phyloP scores from a whole-genome alignment of 257 asterid genomes.

The Salvia miltiorrhiza region DNA sequence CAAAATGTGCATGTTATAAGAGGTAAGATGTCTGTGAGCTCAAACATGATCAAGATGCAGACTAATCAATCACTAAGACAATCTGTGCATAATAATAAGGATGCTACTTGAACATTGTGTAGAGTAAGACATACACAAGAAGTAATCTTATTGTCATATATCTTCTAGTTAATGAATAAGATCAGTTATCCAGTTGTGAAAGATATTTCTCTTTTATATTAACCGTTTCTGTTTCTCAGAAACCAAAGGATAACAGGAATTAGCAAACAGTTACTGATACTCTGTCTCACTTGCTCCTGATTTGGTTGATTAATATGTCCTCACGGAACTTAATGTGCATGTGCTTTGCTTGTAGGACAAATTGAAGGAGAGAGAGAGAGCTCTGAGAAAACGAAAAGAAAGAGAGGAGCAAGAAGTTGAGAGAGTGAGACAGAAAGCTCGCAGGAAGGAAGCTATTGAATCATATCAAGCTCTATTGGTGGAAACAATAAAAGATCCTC shows the following conservation, averaged over 20 bases:
- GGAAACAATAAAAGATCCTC: conserved; percentile 93
- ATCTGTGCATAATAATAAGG: too few species aligned
- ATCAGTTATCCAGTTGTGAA: background rate
- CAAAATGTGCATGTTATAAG: too few species aligned
- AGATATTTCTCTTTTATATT: background rate
- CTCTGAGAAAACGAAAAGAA: conserved; percentile 85
- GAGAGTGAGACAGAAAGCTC: conserved; percentile 91
- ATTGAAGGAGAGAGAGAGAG: conserved; percentile 88
- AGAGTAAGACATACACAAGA: too few species aligned
- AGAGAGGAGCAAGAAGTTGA: conserved; percentile 99
- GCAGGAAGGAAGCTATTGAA: conserved; percentile 88
- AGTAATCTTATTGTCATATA: too few species aligned
- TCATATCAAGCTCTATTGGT: conserved; percentile 91
- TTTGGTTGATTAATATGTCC: conserved; percentile 12
- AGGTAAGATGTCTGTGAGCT: background rate
- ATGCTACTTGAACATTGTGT: too few species aligned
- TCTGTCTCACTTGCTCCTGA: background rate
- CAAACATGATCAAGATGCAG: background rate
- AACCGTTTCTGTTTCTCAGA: background rate
- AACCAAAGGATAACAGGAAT: background rate
- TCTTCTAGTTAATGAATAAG: too few species aligned
- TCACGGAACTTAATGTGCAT: conserved; percentile 2
- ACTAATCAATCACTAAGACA: too few species aligned
- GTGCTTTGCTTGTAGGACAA: conserved; percentile 54
- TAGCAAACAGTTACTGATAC: background rate